A percentile compares a stretch with the other conserved stretches of the same genome.
Evolutionary conservation across 2,329 filamentous ascomycete species (phyloP).

Genomic region (Apiospora koreana): DNA sequence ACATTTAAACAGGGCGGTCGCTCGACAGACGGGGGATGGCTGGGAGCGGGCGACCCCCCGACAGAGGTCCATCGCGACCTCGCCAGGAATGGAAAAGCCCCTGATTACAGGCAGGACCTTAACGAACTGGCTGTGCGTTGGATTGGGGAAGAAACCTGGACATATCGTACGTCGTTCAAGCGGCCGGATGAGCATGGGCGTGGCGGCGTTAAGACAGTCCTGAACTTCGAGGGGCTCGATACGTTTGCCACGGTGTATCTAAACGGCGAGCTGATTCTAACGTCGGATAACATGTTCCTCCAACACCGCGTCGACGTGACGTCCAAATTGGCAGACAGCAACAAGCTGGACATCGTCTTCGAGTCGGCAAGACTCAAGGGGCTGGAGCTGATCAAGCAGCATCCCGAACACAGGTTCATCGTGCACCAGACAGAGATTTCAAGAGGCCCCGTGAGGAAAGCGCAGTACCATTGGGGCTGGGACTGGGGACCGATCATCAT

Average conservation of each 20-base stretch:
- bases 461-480: slow-evolving; percentile 73
- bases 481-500: slow-evolving; percentile 68
- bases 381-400: slow-evolving; percentile 50
- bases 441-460: slow-evolving; percentile 58
- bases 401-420: slow-evolving; percentile 55
- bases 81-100: slow-evolving; percentile 35
- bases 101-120: slow-evolving; percentile 60
- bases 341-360: slow-evolving; percentile 58
- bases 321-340: slow-evolving; percentile 27
- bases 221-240: slow-evolving; percentile 66
- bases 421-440: slow-evolving; percentile 49
- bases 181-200: slow-evolving; percentile 18
- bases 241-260: slow-evolving; percentile 61
- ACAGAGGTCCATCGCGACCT: slow-evolving; percentile 8
- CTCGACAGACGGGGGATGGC: not conserved
- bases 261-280: slow-evolving; percentile 53
- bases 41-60: not conserved
- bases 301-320: slow-evolving; percentile 56
- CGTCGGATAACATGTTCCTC: slow-evolving; percentile 66
- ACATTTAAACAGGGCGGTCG: not conserved
- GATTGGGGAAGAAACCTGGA: slow-evolving; percentile 64
- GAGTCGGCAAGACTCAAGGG: slow-evolving; percentile 55
- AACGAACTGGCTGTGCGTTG: slow-evolving; percentile 63
- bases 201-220: slow-evolving; percentile 37
- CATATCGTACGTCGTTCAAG: slow-evolving; percentile 48